phyloP scores from a whole-genome alignment of 306 rosid species.

The Glycine latifolia region DNA sequence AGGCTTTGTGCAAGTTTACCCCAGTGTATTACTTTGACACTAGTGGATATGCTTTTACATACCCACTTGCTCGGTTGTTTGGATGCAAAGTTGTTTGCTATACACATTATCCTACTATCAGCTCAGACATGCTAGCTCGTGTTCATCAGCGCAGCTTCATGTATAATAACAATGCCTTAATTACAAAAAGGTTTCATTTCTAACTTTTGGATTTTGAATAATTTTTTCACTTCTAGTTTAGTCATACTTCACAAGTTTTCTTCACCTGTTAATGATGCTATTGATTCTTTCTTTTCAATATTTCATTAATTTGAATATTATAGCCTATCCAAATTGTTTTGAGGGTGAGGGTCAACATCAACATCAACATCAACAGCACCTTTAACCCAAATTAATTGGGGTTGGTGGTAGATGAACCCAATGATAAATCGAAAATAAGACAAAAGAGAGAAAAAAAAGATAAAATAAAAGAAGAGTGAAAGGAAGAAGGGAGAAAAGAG shows the following conservation, averaged over 20 bases:
- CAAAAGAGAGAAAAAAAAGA: no score
- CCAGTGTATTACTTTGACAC: conserved; percentile 87
- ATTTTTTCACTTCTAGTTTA: neutral
- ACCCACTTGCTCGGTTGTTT: conserved; percentile 87
- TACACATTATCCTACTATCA: conserved; percentile 97
- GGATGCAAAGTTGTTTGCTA: conserved; percentile 90
- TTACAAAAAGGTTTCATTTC: conserved; percentile 70
- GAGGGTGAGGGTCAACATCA: neutral
- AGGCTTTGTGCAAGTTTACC: conserved; percentile 84
- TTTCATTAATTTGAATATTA: conserved; percentile 5
- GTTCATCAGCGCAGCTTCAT: conserved; percentile 72
- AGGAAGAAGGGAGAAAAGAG: no score
- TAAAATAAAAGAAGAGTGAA: no score
- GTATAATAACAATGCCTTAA: conserved; percentile 79
- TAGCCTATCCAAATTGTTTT: neutral
- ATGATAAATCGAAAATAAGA: no score
- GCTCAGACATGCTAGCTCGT: conserved; percentile 91
- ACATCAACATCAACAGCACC: no score
- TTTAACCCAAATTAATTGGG: no score
- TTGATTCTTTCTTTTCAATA: conserved; percentile 9
- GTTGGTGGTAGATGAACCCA: no score
- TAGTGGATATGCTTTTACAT: conserved; percentile 92
- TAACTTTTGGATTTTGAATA: conserved; percentile 17
- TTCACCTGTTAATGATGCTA: conserved; percentile 22
- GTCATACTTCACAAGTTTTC: conserved; percentile 1